Base-by-base conservation (phyloP, 2,329 filamentous ascomycete genomes). In the Hortaea werneckii region DNA sequence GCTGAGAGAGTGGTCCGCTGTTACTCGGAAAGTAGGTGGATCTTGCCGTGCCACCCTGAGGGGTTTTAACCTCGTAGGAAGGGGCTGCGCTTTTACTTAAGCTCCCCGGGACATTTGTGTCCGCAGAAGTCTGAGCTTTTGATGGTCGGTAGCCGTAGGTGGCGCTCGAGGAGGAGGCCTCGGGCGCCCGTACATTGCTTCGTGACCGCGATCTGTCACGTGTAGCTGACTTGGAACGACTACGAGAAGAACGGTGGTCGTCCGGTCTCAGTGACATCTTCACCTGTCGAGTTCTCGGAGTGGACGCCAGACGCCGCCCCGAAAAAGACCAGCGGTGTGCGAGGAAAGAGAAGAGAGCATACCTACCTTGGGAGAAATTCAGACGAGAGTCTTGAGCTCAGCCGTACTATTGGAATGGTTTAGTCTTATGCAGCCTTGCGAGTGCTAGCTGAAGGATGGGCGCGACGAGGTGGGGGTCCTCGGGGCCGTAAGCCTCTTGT, bases 201-300 rank as follows among this genome's bases (percentile, higher is more conserved):
- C 63, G 59, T 10, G 67, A 69, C 40, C 68, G 57, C 40, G 58
- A 59, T 44, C 62, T 51, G 12, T 60, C 57, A 41, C 64, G 57
- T 20, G 61, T 63, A 28, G 62, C 64, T 35, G 68, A 72, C 50
- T 69, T 69, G 42, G 66, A 69, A 35, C 68, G 62, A 42, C 63
- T 64, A 6, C 69, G 65, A 41, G 7, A n/a, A 34, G 64, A 54
- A 34, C 63, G 62, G 40, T 64, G 50, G 50, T 69, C 64, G 55
- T 70, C 67, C 5, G 65, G 61, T 41, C 65, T 64, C 42, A 72
- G 60, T 39, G 61, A 68, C 65, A 38, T 38, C 37, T 38, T 34
- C 30, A n/a, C n/a, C n/a, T n/a, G n/a, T n/a, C n/a, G n/a, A n/a
- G n/a, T n/a, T n/a, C n/a, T n/a, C n/a, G n/a, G n/a, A n/a, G n/a